Percentiles rank a stretch among this genome's conserved stretches.
These are phyloP conservation scores for Miamiensis avidus DNA, from an alignment of 169 alveolate genomes.

Conservation along the genomic window DNA sequence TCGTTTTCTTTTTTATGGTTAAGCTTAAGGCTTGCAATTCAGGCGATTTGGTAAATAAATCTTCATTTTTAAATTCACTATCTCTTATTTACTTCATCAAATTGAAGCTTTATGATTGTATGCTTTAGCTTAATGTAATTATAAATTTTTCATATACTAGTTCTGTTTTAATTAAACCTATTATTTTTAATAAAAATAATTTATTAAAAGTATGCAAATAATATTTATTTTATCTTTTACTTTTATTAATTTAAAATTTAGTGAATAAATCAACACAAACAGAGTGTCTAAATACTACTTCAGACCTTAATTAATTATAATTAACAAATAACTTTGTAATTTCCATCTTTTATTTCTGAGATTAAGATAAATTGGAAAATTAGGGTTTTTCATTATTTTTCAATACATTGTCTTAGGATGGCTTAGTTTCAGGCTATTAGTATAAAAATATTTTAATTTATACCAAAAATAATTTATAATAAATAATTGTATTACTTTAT, in stretches of 20 bases:
- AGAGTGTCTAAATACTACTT: conserved; percentile 13
- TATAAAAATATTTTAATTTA: background rate
- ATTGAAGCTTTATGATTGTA: background rate
- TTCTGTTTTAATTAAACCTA: background rate
- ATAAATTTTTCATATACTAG: conserved; percentile 23
- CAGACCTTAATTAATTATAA: background rate
- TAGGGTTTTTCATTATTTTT: background rate
- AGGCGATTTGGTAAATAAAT: background rate
- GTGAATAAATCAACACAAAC: conserved; percentile 7
- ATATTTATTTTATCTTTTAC: background rate
- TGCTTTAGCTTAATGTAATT: background rate
- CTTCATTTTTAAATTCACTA: conserved; percentile 4
- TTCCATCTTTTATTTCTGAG: background rate
- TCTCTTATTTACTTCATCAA: background rate
- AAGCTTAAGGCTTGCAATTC: background rate
- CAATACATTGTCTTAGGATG: background rate
- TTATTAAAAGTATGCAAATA: no score
- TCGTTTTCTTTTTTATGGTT: conserved; percentile 13
- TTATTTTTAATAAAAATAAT: no score
- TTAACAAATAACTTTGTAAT: background rate
- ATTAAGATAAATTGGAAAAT: background rate
- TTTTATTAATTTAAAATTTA: conserved; percentile 1
- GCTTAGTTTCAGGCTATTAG: background rate
- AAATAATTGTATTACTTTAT: no score
- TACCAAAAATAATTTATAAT: no score